Base-by-base conservation (phyloP, 768 basidiomycete species). In the Leccinum subgranulosum region DNA sequence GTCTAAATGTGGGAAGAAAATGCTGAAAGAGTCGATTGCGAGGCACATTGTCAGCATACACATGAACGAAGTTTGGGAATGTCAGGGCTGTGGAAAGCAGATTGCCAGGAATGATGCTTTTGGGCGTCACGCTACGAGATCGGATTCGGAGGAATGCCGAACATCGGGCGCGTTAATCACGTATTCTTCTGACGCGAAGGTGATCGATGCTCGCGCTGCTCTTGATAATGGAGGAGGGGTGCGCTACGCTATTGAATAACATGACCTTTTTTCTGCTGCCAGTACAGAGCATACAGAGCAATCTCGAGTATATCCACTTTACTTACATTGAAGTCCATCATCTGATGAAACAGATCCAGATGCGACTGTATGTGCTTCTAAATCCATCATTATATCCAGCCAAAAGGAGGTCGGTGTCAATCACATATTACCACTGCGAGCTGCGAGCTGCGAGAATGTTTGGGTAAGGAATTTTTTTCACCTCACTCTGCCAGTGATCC, bases 1-100 rank as follows among this genome's bases (percentile, higher is more conserved):
- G 65, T 43, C 53, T 0, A 25, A 15, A n/a, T 71, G 67, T n/a
- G 46, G 34, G 1, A 50, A 53, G 47, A 41, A 4, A 1, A 70
- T 70, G 64, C 19, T 55, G 6, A 71, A 69, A 43, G 69, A 69
- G 29, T 69, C 64, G 19, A 49, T 69, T 4, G 25, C 48, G 2
- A 53, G 69, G 2, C 66, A 70, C 6, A 27, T 70, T 0, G 46
- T 63, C 0, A 43, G 51, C 5, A n/a, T 55, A 6, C 69, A 71
- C 21, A 51, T 69, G 0, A 55, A 31, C 10, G 56, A 66, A 50
- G 54, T 54, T 28, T 62, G 54, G 60, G n/a, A 53, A 15, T 66
- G 66, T n/a, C 33, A 8, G 28, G 51, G 53, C 0, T 71, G 67
- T 2, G 39, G 56, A 27, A 58, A 66, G 27, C 49, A 43, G 34